These are phyloP conservation scores for Exidia glandulosa DNA, from an alignment of 768 basidiomycete genomes.

Conservation along the genomic window DNA sequence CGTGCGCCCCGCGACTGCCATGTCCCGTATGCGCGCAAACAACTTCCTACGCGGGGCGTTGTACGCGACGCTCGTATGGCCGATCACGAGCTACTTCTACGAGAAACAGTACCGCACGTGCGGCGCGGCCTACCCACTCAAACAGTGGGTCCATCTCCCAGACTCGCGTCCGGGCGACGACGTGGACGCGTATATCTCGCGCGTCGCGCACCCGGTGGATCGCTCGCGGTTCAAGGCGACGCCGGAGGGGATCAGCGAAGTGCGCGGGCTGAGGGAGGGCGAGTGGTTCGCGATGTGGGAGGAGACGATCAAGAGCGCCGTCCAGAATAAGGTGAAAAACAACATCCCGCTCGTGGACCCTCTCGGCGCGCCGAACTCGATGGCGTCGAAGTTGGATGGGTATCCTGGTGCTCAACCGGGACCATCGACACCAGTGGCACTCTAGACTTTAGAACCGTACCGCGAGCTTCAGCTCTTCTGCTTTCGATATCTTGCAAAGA, in stretches of 20 bases:
- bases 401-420: background rate
- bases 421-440: background rate
- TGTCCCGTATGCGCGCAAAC: conserved; percentile 59
- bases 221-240: conserved; percentile 21
- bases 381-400: background rate
- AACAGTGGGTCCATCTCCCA: conserved; percentile 7
- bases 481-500: too few species aligned
- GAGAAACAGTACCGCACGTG: conserved; percentile 48
- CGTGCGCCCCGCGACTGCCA: conserved; percentile 53
- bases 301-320: conserved; percentile 49
- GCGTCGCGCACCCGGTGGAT: conserved; percentile 3
- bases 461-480: too few species aligned
- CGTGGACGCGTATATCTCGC: conserved; percentile 1
- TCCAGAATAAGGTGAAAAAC: conserved; percentile 15
- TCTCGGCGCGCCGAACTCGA: background rate
- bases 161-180: conserved; percentile 7
- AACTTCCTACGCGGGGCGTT: conserved; percentile 61
- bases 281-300: conserved; percentile 79
- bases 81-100: conserved; percentile 69
- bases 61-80: conserved; percentile 60
- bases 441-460: too few species aligned
- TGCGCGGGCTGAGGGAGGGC: conserved; percentile 54
- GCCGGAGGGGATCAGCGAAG: conserved; percentile 21
- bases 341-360: background rate
- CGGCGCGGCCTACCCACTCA: conserved; percentile 67